Percentiles rank a stretch among this genome's conserved stretches.
phyloP scores from a whole-genome alignment of 176 grass and related monocot genomes.

The Thalia dealbata region DNA sequence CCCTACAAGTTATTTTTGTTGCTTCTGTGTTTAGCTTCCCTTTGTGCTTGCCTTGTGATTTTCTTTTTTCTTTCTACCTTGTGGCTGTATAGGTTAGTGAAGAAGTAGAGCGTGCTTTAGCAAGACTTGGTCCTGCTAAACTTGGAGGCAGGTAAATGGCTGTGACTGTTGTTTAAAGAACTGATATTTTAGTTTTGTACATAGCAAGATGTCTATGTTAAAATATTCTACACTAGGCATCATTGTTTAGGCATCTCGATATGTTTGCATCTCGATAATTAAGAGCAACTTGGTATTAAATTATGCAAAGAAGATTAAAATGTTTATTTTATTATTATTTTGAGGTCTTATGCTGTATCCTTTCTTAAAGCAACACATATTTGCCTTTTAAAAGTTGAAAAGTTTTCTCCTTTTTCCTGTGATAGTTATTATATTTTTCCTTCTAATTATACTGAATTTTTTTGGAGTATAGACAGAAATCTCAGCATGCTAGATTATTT shows the following conservation, averaged over 20 bases:
- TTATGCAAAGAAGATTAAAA: not conserved
- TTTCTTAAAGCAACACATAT: not conserved
- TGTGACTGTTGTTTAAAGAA: not conserved
- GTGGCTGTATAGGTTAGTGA: conserved; percentile 47
- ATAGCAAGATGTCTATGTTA: not conserved
- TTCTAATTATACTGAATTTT: not conserved
- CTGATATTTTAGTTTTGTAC: not conserved
- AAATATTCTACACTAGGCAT: not conserved
- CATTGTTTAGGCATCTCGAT: not conserved
- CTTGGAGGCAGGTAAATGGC: conserved; percentile 41
- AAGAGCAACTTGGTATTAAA: not conserved
- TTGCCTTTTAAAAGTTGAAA: no score
- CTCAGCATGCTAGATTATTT: not conserved
- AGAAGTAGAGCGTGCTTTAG: conserved; percentile 74
- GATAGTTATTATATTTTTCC: not conserved
- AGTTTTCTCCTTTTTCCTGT: no score
- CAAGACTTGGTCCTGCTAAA: conserved; percentile 43
- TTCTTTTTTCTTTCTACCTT: not conserved
- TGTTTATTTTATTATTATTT: not conserved
- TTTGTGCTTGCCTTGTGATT: not conserved
- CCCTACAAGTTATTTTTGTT: not conserved
- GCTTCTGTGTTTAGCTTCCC: not conserved
- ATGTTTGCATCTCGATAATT: not conserved
- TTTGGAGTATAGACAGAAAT: not conserved
- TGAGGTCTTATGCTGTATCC: not conserved